phyloP scores from a whole-genome alignment of 352 stramenopile genomes.

The Globisporangium splendens region DNA sequence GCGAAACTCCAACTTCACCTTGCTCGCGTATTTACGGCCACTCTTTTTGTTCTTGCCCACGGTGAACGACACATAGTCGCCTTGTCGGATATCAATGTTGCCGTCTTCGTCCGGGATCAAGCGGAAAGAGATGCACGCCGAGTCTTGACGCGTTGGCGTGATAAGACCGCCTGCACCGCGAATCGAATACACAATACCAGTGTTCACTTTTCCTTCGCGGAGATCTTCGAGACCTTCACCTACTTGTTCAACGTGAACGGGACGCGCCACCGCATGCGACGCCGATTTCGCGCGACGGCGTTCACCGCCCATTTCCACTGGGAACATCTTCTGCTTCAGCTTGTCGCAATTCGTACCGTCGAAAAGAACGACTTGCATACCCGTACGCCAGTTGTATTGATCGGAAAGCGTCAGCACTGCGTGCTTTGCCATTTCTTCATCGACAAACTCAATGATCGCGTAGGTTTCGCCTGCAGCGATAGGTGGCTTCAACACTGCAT shows the following conservation, averaged over 20 bases:
- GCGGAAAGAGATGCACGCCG: constrained; percentile 83
- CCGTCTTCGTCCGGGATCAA: constrained; percentile 86
- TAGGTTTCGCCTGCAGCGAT: constrained; percentile 86
- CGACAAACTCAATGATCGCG: constrained; percentile 87
- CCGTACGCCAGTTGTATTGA: constrained; percentile 85
- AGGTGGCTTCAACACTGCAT: constrained; percentile 84
- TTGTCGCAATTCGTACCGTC: constrained; percentile 87
- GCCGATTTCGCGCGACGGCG: constrained; percentile 79
- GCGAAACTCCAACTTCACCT: constrained; percentile 87
- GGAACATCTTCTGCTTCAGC: constrained; percentile 89
- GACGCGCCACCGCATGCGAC: constrained; percentile 54
- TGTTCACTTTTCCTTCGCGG: constrained; percentile 87
- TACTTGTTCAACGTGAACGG: constrained; percentile 79
- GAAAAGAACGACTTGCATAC: constrained; percentile 88
- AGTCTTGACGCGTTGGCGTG: constrained; percentile 79
- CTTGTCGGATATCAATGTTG: constrained; percentile 79
- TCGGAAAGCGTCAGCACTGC: constrained; percentile 83
- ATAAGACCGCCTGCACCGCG: constrained; percentile 80
- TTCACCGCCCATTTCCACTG: constrained; percentile 65
- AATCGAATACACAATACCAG: constrained; percentile 84
- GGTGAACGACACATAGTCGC: constrained; percentile 87
- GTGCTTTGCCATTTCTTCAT: constrained; percentile 89
- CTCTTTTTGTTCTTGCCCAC: constrained; percentile 91
- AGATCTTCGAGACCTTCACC: constrained; percentile 80
- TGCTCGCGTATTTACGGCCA: constrained; percentile 84